Evolutionary conservation across 2,329 filamentous ascomycete genomes (phyloP).

Genomic region (Aureobasidium sp.): DNA sequence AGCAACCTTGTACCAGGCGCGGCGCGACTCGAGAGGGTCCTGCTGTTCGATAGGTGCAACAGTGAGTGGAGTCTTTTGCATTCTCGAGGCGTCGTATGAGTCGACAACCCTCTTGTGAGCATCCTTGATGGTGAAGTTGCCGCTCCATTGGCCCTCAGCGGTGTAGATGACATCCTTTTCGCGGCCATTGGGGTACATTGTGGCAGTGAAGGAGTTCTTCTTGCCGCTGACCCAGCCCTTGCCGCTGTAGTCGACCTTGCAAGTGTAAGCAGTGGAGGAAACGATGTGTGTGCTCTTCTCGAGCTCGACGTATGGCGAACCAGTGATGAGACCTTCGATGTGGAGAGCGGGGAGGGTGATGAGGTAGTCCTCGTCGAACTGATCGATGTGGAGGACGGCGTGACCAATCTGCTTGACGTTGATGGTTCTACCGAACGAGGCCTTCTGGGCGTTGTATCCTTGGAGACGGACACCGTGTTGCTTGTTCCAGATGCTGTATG

Average conservation of each 20-base stretch:
- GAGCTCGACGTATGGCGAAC: constrained; percentile 82
- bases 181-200: constrained; percentile 59
- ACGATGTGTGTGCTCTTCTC: constrained; percentile 78
- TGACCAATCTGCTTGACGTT: constrained; percentile 75
- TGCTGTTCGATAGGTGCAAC: constrained; percentile 69
- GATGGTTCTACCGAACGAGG: constrained; percentile 88
- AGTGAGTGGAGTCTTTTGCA: constrained; percentile 55
- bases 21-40: constrained; percentile 77
- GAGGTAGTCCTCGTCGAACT: constrained; percentile 63
- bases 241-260: constrained; percentile 87
- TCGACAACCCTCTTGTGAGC: constrained; percentile 43
- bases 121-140: constrained; percentile 68
- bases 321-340: constrained; percentile 85
- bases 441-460: constrained; percentile 95
- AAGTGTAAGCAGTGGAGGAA: constrained; percentile 76
- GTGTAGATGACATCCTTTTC: constrained; percentile 72
- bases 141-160: constrained; percentile 86
- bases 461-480: constrained; percentile 66
- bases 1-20: constrained; percentile 82
- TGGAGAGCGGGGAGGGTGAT: constrained; percentile 88
- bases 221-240: constrained; percentile 93
- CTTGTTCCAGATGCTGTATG: constrained; percentile 84
- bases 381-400: constrained; percentile 68
- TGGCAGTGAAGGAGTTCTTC: constrained; percentile 82
- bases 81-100: constrained; percentile 38